Conservation (phyloP, 306 rosid genomes). For the Hippophae gyantsensis region DNA sequence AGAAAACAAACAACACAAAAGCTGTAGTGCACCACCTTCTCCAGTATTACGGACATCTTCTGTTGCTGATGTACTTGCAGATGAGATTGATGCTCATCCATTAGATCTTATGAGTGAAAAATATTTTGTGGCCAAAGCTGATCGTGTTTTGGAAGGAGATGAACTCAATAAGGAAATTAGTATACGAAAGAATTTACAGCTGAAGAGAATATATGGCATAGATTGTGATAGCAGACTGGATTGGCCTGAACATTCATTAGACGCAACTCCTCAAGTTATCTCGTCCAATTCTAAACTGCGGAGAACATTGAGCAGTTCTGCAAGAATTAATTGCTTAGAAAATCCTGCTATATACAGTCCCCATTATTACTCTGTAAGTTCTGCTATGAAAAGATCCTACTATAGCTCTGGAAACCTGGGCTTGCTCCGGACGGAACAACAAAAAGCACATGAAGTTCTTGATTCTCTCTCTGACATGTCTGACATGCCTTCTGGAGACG, state of each 20-base stretch:
- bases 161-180: constrained; percentile 34
- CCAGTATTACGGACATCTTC: constrained; percentile 78
- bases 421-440: constrained; percentile 33
- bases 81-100: constrained; percentile 39
- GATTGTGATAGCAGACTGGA: constrained; percentile 48
- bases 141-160: constrained; percentile 26
- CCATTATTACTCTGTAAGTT: constrained; percentile 13
- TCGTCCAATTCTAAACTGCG: constrained; percentile 56
- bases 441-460: constrained; percentile 34
- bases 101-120: constrained; percentile 36
- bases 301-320: constrained; percentile 73
- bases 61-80: constrained; percentile 60
- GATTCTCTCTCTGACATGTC: constrained; percentile 44
- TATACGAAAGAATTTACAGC: constrained; percentile 33
- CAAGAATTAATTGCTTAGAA: constrained; percentile 43
- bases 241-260: constrained; percentile 89
- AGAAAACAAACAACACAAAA: constrained; percentile 39
- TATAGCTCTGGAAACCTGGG: constrained; percentile 59
- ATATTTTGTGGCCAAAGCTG: constrained; percentile 18
- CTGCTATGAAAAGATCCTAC: constrained; percentile 44
- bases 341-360: constrained; percentile 28
- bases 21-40: constrained; percentile 90
- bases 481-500: constrained; percentile 35
- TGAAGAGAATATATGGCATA: constrained; percentile 52
- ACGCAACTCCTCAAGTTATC: constrained; percentile 59